phyloP scores from a whole-genome alignment of 768 basidiomycete species.

The Podaxis sp. region DNA sequence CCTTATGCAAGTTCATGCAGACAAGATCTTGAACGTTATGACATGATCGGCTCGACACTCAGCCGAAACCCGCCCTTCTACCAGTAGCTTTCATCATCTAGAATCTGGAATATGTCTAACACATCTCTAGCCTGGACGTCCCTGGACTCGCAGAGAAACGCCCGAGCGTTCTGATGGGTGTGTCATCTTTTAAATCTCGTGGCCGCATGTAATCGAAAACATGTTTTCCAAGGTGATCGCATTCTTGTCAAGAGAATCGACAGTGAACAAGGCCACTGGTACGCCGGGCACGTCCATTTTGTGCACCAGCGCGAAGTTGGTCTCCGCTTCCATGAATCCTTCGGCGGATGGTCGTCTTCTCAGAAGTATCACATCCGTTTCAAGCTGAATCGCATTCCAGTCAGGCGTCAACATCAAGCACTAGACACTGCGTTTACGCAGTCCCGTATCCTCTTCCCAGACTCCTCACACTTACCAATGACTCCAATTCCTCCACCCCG shows the following conservation, averaged over 20 bases:
- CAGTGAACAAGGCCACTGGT: slow-evolving; percentile 47
- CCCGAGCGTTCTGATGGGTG: slow-evolving; percentile 56
- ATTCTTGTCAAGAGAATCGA: slow-evolving; percentile 50
- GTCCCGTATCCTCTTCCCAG: slow-evolving; percentile 53
- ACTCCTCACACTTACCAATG: slow-evolving; percentile 1
- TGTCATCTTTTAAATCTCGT: slow-evolving; percentile 11
- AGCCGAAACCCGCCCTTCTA: slow-evolving; percentile 32
- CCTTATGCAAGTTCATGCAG: slow-evolving; percentile 23
- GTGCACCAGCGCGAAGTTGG: slow-evolving; percentile 50
- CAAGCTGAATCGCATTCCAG: slow-evolving; percentile 53
- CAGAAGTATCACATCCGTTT: slow-evolving; percentile 53
- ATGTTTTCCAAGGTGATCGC: slow-evolving; percentile 40
- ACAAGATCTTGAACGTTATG: slow-evolving; percentile 38
- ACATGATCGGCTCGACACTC: slow-evolving; percentile 34
- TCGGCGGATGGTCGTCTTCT: slow-evolving; percentile 33
- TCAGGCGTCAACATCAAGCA: slow-evolving; percentile 61
- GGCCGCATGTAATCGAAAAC: too few species aligned
- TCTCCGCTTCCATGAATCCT: slow-evolving; percentile 47
- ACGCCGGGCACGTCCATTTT: slow-evolving; percentile 56
- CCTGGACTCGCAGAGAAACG: slow-evolving; percentile 59
- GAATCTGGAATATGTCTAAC: neutral
- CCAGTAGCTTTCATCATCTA: slow-evolving; percentile 32
- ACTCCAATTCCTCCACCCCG: neutral
- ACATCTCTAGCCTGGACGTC: slow-evolving; percentile 22
- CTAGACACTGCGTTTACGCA: slow-evolving; percentile 44